Base-by-base conservation (phyloP, 768 basidiomycete species). In the Suillus paluster region DNA sequence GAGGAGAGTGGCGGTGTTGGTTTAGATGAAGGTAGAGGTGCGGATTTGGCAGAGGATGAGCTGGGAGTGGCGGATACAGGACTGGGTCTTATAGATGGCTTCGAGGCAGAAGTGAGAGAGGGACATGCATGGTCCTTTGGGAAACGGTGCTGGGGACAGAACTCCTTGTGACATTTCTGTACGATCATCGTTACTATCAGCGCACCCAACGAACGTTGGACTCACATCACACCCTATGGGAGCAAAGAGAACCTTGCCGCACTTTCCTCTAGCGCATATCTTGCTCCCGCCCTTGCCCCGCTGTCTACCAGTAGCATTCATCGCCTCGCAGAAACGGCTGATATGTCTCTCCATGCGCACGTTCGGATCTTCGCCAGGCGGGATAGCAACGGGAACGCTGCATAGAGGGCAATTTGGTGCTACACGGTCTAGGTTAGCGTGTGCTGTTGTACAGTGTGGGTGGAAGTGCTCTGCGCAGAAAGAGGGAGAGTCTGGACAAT, bases 381-480 rank as follows among this genome's bases (percentile, higher is more conserved):
- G 86, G 55, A 94, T 84, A 3, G 91, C 85, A 11, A 95, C 85
- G 1, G 91, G 91, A 3, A 75, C 81, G 64, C 85, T 86, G 77
- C 94, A 95, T 27, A 95, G 75, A 4, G 93, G 93, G 67, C 92
- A 94, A 41, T 85, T 80, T 15, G 93, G 93, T 17, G 91, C 91
- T 7, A 94, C 79, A 10, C 93, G 83, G 63, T 95, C 53, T 86
- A 64, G 85, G 82, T 70, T 86, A 86, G 66, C 75, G 79, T 3
- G 82, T 72, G 70, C 94, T 93, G 41, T 74, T 78, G 68, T 95
- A 93, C 2, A 81, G 81, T 19, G 82, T 77, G 14, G 88, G 63
- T 83, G 84, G 78, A 88, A 94, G 70, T 95, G 93, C 14, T 92
- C 89, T 45, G 86, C 85, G 67, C 94, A 95, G 77, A 87, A 95